Conservation (phyloP, 176 grass and related monocot genomes). For the Tuctoria greenei region DNA sequence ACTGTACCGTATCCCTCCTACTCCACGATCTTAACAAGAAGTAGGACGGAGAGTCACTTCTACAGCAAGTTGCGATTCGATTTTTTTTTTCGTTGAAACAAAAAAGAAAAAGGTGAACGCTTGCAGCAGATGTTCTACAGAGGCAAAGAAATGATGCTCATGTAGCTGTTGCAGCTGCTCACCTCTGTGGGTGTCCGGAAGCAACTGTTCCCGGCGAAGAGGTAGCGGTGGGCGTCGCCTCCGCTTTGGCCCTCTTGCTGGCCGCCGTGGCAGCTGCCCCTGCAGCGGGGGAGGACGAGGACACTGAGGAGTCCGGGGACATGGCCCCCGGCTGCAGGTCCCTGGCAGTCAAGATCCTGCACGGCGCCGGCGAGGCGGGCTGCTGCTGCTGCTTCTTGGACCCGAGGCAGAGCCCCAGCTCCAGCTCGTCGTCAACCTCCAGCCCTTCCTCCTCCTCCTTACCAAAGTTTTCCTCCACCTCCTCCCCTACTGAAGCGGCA, state of each 20-base stretch:
- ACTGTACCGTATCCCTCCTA: not conserved
- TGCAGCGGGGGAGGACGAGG: conserved; percentile 46
- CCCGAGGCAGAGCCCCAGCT: conserved; percentile 68
- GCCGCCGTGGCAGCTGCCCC: conserved; percentile 7
- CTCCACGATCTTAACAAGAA: conserved; percentile 16
- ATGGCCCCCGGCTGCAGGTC: conserved; percentile 50
- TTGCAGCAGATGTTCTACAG: not conserved
- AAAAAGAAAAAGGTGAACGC: not conserved
- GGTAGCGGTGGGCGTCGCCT: conserved; percentile 25
- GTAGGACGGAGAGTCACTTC: not conserved
- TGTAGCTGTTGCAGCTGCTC: not conserved
- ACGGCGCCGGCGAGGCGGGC: conserved; percentile 26
- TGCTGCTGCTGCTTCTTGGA: conserved; percentile 45
- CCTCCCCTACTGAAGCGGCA: conserved; percentile 18
- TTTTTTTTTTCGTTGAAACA: not conserved
- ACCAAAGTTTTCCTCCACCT: conserved; percentile 46
- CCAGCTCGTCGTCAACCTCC: conserved; percentile 44
- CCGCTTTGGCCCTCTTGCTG: conserved; percentile 33
- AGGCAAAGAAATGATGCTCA: not conserved
- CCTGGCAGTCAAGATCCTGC: conserved; percentile 66
- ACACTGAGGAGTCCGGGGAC: conserved; percentile 57
- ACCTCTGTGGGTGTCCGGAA: conserved; percentile 63
- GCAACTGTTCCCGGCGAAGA: conserved; percentile 45
- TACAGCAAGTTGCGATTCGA: not conserved
- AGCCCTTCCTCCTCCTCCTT: conserved; percentile 35